phyloP scores from a whole-genome alignment of 1,139 yeast species.

The Candida glucosophila region DNA sequence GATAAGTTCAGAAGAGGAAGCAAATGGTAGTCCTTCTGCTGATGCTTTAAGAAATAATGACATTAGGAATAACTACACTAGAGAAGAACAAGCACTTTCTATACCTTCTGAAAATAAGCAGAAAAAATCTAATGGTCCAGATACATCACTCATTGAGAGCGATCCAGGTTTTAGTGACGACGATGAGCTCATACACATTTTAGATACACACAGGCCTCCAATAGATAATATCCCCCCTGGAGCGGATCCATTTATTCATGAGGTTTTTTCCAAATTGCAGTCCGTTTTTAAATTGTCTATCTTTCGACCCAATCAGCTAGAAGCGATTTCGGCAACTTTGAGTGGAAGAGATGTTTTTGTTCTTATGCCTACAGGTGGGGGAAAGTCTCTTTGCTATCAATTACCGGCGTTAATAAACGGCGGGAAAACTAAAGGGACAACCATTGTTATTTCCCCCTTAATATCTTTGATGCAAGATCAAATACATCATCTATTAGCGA shows the following conservation, averaged over 20 bases:
- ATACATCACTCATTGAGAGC: constrained; percentile 8
- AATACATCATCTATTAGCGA: constrained; percentile 65
- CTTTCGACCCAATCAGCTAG: constrained; percentile 79
- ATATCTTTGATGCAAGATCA: constrained; percentile 98
- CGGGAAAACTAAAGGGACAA: constrained; percentile 74
- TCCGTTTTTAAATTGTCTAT: constrained; percentile 53
- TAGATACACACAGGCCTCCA: constrained; percentile 8
- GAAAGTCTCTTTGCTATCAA: constrained; percentile 93
- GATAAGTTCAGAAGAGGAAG: constrained; percentile 24
- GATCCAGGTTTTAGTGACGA: constrained; percentile 29
- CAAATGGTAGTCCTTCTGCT: no score
- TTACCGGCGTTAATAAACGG: constrained; percentile 77
- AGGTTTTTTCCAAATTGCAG: constrained; percentile 50
- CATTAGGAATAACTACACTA: constrained; percentile 4
- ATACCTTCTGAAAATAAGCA: neutral
- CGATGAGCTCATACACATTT: constrained; percentile 20
- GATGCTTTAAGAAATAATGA: no score
- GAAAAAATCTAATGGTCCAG: neutral
- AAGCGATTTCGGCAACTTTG: constrained; percentile 78
- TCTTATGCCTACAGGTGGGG: constrained; percentile 99
- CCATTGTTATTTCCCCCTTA: constrained; percentile 89
- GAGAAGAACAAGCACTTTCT: no score
- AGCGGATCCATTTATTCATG: constrained; percentile 34
- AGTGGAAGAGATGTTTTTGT: constrained; percentile 85
- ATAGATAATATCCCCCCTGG: constrained; percentile 20